Evolutionary conservation across 768 basidiomycete species (phyloP), one percentile per base, ranked within the genome.

Genomic region (Mrakia gelida): DNA sequence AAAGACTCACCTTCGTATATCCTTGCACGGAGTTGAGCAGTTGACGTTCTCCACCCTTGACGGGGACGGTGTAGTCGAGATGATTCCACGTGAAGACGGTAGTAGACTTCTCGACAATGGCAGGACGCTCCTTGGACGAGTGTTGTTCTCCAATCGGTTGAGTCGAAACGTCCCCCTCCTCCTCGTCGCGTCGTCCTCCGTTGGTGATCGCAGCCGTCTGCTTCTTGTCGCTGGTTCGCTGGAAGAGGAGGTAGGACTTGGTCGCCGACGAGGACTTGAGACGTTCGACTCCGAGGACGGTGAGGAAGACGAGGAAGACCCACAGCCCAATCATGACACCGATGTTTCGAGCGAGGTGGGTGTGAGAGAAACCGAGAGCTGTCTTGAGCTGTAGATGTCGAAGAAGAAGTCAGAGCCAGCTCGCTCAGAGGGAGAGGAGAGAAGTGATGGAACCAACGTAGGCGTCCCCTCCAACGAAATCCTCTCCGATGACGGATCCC

Each of bases 1-100:
- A 38, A 45, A 45, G 45, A 45, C 45, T 45, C 45, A 45, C 45
- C 15, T 77, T 78, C 54, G 77, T 78, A 79, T 84, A 87, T 43
- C 86, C 86, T 72, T 81, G 84, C 65, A 87, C 83, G 26, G 84
- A 75, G 71, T 81, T 81, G 16, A 86, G 80, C 15, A 86, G 81
- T 75, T 84, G 82, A 32, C 82, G 80, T 10, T 82, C 77, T 26
- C 85, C 85, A 54, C 85, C 85, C 45, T 70, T 71, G 68, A 86
- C 82, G 28, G 84, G 84, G 45, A 86, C 83, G 45, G 87, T 87
- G 82, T 94, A 95, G 75, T 86, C 85, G 68, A 93, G 80, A 78
- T 89, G 86, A 26, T 90, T 87, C 92, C 92, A 97, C 0, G 94
- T 92, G 84, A 97, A 95, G 8, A 90, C 87, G 80, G 86, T 83